A percentile compares a stretch with the other conserved stretches of the same genome.
These are phyloP conservation scores for Plasmodium inui DNA, from an alignment of 169 alveolate species.

Conservation along the genomic window DNA sequence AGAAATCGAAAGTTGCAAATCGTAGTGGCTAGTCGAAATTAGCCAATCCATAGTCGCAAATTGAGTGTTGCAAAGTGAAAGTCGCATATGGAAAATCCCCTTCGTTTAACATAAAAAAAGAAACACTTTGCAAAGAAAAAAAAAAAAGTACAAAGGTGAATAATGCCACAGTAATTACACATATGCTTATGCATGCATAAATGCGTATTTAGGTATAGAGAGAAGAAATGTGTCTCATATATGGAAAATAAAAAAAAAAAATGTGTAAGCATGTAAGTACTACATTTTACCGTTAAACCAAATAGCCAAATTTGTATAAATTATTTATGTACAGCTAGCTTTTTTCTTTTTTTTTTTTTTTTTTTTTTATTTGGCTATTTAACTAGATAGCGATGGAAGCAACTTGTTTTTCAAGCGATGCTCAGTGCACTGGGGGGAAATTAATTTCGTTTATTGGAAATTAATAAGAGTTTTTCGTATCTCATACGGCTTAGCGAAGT, in stretches of 20 bases:
- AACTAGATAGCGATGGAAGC: neutral
- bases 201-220: neutral
- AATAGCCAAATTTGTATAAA: constrained; percentile 5
- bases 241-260: neutral
- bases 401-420: neutral
- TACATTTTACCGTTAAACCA: neutral
- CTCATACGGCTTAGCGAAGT: neutral
- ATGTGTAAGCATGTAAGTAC: neutral
- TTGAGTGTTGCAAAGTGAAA: neutral
- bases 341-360: constrained; percentile 57
- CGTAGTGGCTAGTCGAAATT: neutral
- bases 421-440: constrained; percentile 17
- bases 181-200: constrained; percentile 1
- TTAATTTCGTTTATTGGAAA: neutral
- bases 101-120: neutral
- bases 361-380: constrained; percentile 22
- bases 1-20: neutral
- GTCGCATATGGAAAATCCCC: neutral
- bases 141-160: neutral
- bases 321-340: constrained; percentile 13
- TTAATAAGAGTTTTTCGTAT: neutral
- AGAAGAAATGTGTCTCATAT: neutral
- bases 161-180: neutral
- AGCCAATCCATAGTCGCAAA: neutral
- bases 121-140: neutral